Conservation (phyloP, 2,329 filamentous ascomycete species). For the Calonectria crousiana region DNA sequence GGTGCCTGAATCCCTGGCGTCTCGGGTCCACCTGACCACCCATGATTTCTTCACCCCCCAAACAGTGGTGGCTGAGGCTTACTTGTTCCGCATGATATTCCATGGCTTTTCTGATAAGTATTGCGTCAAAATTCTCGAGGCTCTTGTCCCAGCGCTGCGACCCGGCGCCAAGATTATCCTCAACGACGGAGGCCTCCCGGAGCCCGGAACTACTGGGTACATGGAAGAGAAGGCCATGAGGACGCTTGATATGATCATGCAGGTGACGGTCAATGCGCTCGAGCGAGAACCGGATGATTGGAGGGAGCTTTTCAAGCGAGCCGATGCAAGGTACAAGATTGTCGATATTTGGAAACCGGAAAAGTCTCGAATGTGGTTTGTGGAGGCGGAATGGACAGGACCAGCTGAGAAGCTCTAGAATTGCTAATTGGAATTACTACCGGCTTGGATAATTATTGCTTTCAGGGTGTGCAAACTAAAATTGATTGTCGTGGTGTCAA, state of each 20-base stretch:
- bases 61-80: slow-evolving; percentile 40
- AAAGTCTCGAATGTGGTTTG: slow-evolving; percentile 34
- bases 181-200: slow-evolving; percentile 32
- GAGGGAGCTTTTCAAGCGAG: slow-evolving; percentile 5
- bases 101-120: slow-evolving; percentile 52
- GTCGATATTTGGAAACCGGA: slow-evolving; percentile 30
- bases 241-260: slow-evolving; percentile 3
- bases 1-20: not conserved
- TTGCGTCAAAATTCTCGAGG: slow-evolving; percentile 46
- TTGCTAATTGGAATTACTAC: not conserved
- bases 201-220: not conserved
- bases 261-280: not conserved
- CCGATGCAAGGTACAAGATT: slow-evolving; percentile 21
- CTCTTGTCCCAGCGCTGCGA: slow-evolving; percentile 27
- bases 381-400: slow-evolving; percentile 26
- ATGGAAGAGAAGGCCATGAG: slow-evolving; percentile 1
- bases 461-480: not conserved
- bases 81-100: slow-evolving; percentile 50
- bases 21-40: slow-evolving; percentile 21
- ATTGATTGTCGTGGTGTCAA: not conserved
- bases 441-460: not conserved
- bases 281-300: slow-evolving; percentile 2
- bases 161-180: slow-evolving; percentile 41
- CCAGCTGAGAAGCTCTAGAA: not conserved
- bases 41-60: slow-evolving; percentile 48